Conservation (phyloP, 805 yeast species). For the Candida wancherniae region DNA sequence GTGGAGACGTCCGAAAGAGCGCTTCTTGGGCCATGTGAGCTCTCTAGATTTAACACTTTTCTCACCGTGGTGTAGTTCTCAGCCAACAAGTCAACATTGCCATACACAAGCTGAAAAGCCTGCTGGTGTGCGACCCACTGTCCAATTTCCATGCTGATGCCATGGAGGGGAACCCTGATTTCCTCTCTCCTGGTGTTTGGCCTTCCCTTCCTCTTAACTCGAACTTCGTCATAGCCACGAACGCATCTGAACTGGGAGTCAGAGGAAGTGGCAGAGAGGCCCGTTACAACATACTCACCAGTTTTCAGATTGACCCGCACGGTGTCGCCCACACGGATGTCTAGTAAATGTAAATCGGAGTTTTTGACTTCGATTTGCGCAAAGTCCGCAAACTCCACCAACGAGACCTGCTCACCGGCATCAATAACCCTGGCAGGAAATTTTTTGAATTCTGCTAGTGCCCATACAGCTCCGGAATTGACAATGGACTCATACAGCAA, state of each 20-base stretch:
- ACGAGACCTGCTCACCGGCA: constrained; percentile 23
- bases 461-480: constrained; percentile 45
- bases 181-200: constrained; percentile 9
- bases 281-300: constrained; percentile 40
- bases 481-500: constrained; percentile 11
- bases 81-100: constrained; percentile 19
- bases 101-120: constrained; percentile 20
- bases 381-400: constrained; percentile 36
- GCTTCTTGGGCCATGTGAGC: neutral
- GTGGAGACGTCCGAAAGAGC: no score
- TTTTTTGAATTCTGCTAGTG: constrained; percentile 42
- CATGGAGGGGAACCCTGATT: constrained; percentile 23
- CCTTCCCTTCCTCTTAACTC: constrained; percentile 24
- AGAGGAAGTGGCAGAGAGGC: constrained; percentile 30
- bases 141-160: constrained; percentile 34
- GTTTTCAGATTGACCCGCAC: constrained; percentile 33
- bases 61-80: constrained; percentile 11
- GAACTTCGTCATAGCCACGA: constrained; percentile 55
- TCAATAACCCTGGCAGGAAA: constrained; percentile 46
- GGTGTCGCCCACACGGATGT: constrained; percentile 53
- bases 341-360: constrained; percentile 42
- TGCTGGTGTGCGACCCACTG: constrained; percentile 39
- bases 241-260: constrained; percentile 40
- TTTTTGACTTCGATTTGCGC: constrained; percentile 24
- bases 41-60: constrained; percentile 3